Base-by-base conservation (phyloP, 2,329 filamentous ascomycete species). In the Fusarium neocosmosporiellum region DNA sequence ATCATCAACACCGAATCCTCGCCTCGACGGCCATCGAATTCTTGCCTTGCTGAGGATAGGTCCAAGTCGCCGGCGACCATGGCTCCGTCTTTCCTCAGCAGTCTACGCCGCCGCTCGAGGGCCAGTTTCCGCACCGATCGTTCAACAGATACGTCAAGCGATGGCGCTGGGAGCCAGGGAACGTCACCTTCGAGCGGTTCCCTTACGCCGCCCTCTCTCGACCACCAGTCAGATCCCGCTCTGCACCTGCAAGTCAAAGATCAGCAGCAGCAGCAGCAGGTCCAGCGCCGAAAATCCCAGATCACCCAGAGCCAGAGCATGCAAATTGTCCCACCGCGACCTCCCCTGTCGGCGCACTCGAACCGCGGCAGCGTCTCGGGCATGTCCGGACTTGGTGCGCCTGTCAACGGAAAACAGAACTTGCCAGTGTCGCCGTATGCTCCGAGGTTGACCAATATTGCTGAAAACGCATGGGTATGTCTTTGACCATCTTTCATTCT, bases 381-480 rank as follows among this genome's bases (percentile, higher is more conserved):
- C 68, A 90, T 91, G 88, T 84, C 88, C 33, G 90, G 90, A 33
- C 79, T 92, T 57, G 89, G 89, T 20, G 86, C 88, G 27, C 87
- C 86, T 27, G 80, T 85, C 31, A 87, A 86, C 75, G 88, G 88
- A 68, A 89, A 88, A 78, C 86, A 83, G 63, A 87, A 85, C 71
- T 83, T 89, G 70, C 89, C 92, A 9, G 88, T 91, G 20, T 98
- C 95, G 62, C 90, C 92, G 48, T 96, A 94, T 83, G 93, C 94
- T 33, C 95, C 96, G 27, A 90, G 90, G 75, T 89, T 98, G 41
- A 84, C 92, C 48, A 98, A 95, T 36, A 86, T 98, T 41, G 86
- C 90, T 11, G 94, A 98, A 73, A 93, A 93, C 75, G 91, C 94
- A 66, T 97, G 94, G 93, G 95, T 97, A 88, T 77, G 91, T 85